These are phyloP conservation scores for Podospora didyma DNA, from an alignment of 495 filamentous ascomycete species.

Conservation along the genomic window DNA sequence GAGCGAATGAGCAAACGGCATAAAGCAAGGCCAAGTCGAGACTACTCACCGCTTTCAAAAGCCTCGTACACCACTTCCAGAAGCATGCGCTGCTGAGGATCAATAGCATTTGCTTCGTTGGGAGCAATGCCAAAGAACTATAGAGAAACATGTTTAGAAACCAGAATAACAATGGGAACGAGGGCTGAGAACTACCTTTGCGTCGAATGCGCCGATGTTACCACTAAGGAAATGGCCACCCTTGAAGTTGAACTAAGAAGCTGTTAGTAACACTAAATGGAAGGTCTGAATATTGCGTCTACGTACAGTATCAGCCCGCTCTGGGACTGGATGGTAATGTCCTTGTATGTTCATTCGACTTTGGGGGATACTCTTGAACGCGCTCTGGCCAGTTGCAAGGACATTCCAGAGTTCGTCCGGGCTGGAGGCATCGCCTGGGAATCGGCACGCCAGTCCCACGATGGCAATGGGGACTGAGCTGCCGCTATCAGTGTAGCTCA, in stretches of 20 bases:
- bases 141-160: too few species aligned
- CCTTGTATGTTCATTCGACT: slow-evolving; percentile 29
- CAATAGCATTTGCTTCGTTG: slow-evolving; percentile 54
- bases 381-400: slow-evolving; percentile 15
- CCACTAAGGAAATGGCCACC: slow-evolving; percentile 36
- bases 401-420: slow-evolving; percentile 7
- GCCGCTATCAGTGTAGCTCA: background rate
- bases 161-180: background rate
- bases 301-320: slow-evolving; percentile 9
- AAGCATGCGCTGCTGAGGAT: slow-evolving; percentile 74
- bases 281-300: background rate
- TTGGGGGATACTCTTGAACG: slow-evolving; percentile 33
- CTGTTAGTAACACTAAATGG: background rate
- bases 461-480: slow-evolving; percentile 25
- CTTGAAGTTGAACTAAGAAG: slow-evolving; percentile 27
- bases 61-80: slow-evolving; percentile 77
- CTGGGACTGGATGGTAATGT: slow-evolving; percentile 26
- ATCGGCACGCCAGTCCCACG: slow-evolving; percentile 35
- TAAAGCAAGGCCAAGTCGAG: slow-evolving; percentile 11
- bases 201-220: slow-evolving; percentile 47
- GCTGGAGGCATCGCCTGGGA: slow-evolving; percentile 30
- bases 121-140: slow-evolving; percentile 56
- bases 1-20: slow-evolving; percentile 47
- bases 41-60: slow-evolving; percentile 54
- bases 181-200: slow-evolving; percentile 6